Evolutionary conservation across 495 filamentous ascomycete genomes (phyloP), one percentile per base, ranked within the genome.

Genomic region (Astrocystis sublimbata): DNA sequence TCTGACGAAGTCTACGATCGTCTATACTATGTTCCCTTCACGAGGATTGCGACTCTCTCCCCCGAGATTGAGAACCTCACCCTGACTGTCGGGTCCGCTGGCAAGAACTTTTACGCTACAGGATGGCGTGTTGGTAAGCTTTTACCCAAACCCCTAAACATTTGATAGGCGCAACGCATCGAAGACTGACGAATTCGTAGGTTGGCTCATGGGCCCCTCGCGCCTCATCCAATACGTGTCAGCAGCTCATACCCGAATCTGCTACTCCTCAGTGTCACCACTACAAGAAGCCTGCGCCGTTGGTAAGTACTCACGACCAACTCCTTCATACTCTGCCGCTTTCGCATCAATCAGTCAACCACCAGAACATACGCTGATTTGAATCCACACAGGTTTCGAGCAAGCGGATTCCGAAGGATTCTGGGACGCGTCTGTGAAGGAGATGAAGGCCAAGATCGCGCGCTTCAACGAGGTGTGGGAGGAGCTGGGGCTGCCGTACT

Each of bases 41-140:
- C 93, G 13, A 84, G 94, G 65, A 89, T 96, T 60, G 92, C 88
- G 10, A 96, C 93, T 0, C 77, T 98, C 21, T 93, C 91, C 0
- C 90, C 91, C 0, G 92, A 96, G 68, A 86, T 97, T 40, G 91
- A 89, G 58, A 85, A 86, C 59, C 85, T 92, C 36, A 98, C 94
- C 17, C 76, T 98, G 35, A 97, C 93, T 3, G 94, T 97, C 41
- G 93, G 96, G 30, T 96, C 91, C 2, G 94, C 91, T 5, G 94
- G 94, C 60, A 98, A 98, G 79, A 96, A 94, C 75, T 98, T 98
- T 78, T 98, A 98, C 68, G 89, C 89, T 49, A 98, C 94, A 0
- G 94, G 94, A 38, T 98, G 94, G 94, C 87, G 94, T 55, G 96
- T 98, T 2, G 92, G 92, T 67, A 43, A 21, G 72, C 61, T 12